These are phyloP conservation scores for Aspergillus pseudoglaucus DNA, from an alignment of 2,329 filamentous ascomycete species.

Conservation along the genomic window DNA sequence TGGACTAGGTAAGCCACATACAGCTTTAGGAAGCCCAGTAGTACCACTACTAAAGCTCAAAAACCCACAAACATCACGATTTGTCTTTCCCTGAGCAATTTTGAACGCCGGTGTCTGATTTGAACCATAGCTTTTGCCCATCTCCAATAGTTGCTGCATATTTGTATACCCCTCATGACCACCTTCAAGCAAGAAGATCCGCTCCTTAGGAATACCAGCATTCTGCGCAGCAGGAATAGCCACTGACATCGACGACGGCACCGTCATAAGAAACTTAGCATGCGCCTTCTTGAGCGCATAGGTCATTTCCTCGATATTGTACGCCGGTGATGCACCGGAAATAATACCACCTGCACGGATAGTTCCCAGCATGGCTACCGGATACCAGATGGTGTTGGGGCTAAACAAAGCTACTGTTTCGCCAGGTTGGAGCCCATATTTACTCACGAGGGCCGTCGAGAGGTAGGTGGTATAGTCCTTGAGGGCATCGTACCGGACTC, in stretches of 20 bases:
- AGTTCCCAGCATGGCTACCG: slow-evolving; percentile 55
- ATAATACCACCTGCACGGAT: slow-evolving; percentile 50
- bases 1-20: slow-evolving; percentile 19
- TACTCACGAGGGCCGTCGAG: slow-evolving; percentile 53
- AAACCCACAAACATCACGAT: slow-evolving; percentile 51
- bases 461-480: slow-evolving; percentile 53
- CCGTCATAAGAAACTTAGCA: slow-evolving; percentile 54
- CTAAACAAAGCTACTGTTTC: slow-evolving; percentile 57
- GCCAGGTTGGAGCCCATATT: slow-evolving; percentile 48
- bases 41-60: slow-evolving; percentile 47
- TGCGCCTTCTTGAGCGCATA: slow-evolving; percentile 55
- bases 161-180: slow-evolving; percentile 44
- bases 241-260: slow-evolving; percentile 49
- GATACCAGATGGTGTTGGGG: slow-evolving; percentile 62
- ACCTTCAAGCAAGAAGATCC: slow-evolving; percentile 54
- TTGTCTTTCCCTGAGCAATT: slow-evolving; percentile 48
- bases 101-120: slow-evolving; percentile 44
- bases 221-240: slow-evolving; percentile 49
- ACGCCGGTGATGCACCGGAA: slow-evolving; percentile 58
- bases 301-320: slow-evolving; percentile 62
- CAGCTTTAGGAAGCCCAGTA: slow-evolving; percentile 45
- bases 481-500: slow-evolving; percentile 52
- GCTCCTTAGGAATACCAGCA: slow-evolving; percentile 47
- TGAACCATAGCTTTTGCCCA: slow-evolving; percentile 32
- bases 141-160: slow-evolving; percentile 25